These are phyloP conservation scores for Sedum album DNA, from an alignment of 164 flowering plant genomes.

Conservation along the genomic window DNA sequence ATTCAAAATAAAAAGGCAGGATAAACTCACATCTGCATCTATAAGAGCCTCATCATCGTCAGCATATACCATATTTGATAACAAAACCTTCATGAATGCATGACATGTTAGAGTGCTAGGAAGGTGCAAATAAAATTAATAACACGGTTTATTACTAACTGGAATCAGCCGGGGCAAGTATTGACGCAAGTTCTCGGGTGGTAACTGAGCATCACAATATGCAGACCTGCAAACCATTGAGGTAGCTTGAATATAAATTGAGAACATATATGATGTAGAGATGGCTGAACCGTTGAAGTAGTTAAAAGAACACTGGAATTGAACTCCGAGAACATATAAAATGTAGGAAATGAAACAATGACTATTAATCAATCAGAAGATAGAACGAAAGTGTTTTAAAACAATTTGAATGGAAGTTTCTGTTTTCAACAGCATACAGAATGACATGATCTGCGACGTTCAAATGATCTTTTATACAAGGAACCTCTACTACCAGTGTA, in stretches of 20 bases:
- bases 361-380: no score
- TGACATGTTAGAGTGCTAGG: conserved; percentile 7
- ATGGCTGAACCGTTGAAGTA: no score
- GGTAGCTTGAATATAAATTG: neutral
- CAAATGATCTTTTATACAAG: neutral
- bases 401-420: no score
- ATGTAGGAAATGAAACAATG: no score
- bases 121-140: neutral
- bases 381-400: no score
- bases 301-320: neutral
- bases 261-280: neutral
- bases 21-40: conserved; percentile 79
- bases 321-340: no score
- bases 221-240: conserved; percentile 61
- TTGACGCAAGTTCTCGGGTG: conserved; percentile 58
- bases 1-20: neutral
- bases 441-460: no score
- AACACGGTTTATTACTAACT: conserved; percentile 26
- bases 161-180: conserved; percentile 83
- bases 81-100: conserved; percentile 44
- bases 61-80: conserved; percentile 95
- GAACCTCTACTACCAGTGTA: no score
- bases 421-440: neutral
- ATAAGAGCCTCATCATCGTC: conserved; percentile 92
- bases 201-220: conserved; percentile 81